Evolutionary conservation across 176 grass and related monocot species (phyloP), one percentile per base, ranked within the genome.

Genomic region (Microstegium vimineum): DNA sequence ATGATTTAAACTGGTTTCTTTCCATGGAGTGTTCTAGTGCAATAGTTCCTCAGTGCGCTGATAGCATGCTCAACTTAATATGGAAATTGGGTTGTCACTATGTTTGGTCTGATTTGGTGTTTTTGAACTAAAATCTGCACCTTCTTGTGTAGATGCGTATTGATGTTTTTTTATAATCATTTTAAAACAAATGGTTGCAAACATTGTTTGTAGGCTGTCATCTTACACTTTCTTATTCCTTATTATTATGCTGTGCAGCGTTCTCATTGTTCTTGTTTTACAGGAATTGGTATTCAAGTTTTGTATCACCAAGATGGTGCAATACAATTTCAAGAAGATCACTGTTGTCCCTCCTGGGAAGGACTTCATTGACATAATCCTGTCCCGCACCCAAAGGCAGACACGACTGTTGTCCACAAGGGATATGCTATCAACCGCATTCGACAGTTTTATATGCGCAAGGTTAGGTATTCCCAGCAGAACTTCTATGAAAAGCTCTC

Each of bases 401-500:
- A 94, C 92, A 9, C 92, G 42, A 92, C 92, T 52, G 92, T 94
- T 51, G 92, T 94, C 73, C 92, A 94, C 81, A 94, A 94, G 49
- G 92, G 89, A 67, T 94, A 91, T 87, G 75, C 89, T 65, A 92
- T 90, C 84, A 37, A 30, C 11, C 89, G 86, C 41, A 82, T 94
- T n/a, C 89, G 92, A 15, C 83, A 92, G 65, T 94, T 94, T 66
- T 94, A 94, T 45, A 94, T 92, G 92, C 92, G 86, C 2, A 94
- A 94, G 62, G 89, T 94, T 52, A 84, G 80, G 66, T 94, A 86
- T 38, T 80, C 92, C 17, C 86, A 91, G 81, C 86, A 91, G 87
- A 94, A 94, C 87, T 94, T 90, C 28, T 87, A 94, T 51, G 86
- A 94, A 46, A 94, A 94, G 83, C 89, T 92, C 7, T 85, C 87